phyloP scores from a whole-genome alignment of 352 stramenopile species.

The Pythium plurisporium region DNA sequence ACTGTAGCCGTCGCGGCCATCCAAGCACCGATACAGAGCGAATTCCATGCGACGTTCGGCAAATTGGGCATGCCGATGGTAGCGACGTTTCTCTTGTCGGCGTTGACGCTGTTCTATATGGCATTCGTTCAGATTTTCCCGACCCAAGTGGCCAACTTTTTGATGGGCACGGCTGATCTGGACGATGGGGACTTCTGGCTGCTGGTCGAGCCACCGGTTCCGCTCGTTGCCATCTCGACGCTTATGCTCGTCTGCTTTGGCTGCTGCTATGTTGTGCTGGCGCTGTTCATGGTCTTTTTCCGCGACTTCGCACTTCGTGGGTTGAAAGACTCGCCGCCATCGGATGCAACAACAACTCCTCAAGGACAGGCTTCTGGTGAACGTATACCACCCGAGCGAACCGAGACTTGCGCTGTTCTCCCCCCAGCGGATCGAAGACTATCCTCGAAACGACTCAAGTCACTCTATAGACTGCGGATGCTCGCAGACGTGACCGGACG shows the following conservation, averaged over 20 bases:
- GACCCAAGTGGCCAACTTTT: constrained; percentile 13
- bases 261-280: constrained; percentile 9
- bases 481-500: not conserved
- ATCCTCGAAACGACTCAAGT: too few species aligned
- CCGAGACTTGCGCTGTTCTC: too few species aligned
- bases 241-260: constrained; percentile 7
- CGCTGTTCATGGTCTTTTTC: constrained; percentile 18
- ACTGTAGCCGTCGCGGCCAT: not conserved
- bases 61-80: constrained; percentile 9
- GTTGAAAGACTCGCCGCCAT: not conserved
- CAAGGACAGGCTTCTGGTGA: too few species aligned
- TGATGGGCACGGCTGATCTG: constrained; percentile 19
- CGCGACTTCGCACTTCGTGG: not conserved
- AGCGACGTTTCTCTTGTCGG: constrained; percentile 7
- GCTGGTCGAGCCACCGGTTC: not conserved
- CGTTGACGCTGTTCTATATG: constrained; percentile 1
- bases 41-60: constrained; percentile 13
- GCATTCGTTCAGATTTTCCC: constrained; percentile 19
- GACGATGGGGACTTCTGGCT: constrained; percentile 25
- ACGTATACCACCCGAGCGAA: too few species aligned
- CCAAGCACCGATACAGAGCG: too few species aligned
- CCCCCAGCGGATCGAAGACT: too few species aligned
- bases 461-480: too few species aligned
- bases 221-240: not conserved
- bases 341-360: too few species aligned